These are phyloP conservation scores for Phaeophleospora eucalypticola DNA, from an alignment of 2,329 filamentous ascomycete species.

Conservation along the genomic window DNA sequence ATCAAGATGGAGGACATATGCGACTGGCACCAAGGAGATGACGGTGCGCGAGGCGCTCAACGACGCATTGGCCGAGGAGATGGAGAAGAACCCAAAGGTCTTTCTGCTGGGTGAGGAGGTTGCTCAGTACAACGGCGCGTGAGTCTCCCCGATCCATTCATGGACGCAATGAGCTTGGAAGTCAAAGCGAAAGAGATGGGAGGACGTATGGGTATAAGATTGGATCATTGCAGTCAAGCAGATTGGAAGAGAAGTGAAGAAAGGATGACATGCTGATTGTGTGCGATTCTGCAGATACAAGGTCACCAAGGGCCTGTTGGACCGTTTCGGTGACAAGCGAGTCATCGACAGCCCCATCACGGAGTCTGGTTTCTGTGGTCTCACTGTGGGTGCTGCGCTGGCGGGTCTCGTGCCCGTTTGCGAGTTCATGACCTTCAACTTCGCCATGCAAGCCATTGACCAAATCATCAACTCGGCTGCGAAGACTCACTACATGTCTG, in stretches of 20 bases:
- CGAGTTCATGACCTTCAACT: constrained; percentile 99
- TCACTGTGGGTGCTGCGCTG: constrained; percentile 90
- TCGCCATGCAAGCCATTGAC: constrained; percentile 99
- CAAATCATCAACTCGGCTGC: constrained; percentile 98
- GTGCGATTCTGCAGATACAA: constrained; percentile 64
- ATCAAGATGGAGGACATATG: constrained; percentile 52
- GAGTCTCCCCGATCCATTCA: constrained; percentile 33
- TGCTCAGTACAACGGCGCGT: constrained; percentile 98
- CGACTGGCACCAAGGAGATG: constrained; percentile 76
- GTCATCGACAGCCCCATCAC: constrained; percentile 99
- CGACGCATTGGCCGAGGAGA: constrained; percentile 95
- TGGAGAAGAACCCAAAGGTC: constrained; percentile 90
- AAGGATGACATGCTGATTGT: constrained; percentile 35
- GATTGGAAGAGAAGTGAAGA: background rate
- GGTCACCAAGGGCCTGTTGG: constrained; percentile 94
- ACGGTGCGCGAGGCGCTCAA: constrained; percentile 97
- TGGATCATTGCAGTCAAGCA: background rate
- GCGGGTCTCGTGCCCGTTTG: constrained; percentile 91
- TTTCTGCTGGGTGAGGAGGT: constrained; percentile 97
- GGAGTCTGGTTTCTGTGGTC: constrained; percentile 89
- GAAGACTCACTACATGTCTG: constrained; percentile 99
- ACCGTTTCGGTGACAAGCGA: constrained; percentile 94
- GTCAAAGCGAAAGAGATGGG: background rate
- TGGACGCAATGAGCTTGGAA: background rate
- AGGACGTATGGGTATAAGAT: background rate